Conservation (phyloP, 2,329 filamentous ascomycete genomes). For the Akanthomyces muscarius region DNA sequence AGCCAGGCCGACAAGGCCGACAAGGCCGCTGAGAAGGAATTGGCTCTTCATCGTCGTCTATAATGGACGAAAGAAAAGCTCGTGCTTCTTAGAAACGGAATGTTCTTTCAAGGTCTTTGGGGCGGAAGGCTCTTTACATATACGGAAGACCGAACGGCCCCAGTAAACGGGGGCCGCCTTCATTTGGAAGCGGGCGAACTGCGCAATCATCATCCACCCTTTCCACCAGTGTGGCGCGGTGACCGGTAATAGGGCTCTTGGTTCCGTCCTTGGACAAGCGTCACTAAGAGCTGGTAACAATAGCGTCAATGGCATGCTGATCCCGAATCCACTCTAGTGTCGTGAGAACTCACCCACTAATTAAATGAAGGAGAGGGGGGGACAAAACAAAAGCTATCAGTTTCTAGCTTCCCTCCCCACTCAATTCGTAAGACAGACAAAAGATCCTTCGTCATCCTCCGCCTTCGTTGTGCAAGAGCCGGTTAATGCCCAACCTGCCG, state of each 20-base stretch:
- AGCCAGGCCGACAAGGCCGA: conserved; percentile 1
- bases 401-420: no score
- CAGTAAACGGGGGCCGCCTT: not conserved
- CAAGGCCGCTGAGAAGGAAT: not conserved
- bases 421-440: conserved; percentile 5
- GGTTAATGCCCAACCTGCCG: not conserved
- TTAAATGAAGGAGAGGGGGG: not conserved
- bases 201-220: not conserved
- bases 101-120: not conserved
- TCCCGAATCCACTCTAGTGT: conserved; percentile 2
- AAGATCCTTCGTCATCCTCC: not conserved
- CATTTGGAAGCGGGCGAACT: not conserved
- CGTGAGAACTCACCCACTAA: not conserved
- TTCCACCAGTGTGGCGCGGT: no score
- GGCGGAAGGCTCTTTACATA: not conserved
- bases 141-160: not conserved
- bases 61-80: not conserved
- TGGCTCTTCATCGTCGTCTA: conserved; percentile 12
- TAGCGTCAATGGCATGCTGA: not conserved
- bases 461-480: not conserved
- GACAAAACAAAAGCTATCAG: not conserved
- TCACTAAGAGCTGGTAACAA: not conserved
- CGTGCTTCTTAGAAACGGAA: not conserved
- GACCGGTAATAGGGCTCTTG: not conserved
- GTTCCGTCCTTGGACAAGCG: not conserved